Evolutionary conservation across 192 early-diverging fungal genomes (phyloP).

Genomic region (Coemansia asiatica): DNA sequence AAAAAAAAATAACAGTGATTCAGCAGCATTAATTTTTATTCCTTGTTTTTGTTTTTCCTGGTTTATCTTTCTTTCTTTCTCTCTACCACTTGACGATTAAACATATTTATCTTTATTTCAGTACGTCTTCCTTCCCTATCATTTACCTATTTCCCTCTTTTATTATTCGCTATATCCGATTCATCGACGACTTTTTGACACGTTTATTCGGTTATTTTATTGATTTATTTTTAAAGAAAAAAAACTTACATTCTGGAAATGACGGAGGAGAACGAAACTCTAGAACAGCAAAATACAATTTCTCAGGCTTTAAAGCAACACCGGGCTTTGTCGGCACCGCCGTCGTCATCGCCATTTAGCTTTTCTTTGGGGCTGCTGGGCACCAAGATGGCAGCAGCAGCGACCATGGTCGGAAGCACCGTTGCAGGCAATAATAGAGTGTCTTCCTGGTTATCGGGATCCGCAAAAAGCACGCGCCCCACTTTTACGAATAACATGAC

Average conservation of each 20-base stretch:
- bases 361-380: not conserved
- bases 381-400: not conserved
- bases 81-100: not conserved
- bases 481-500: not conserved
- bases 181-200: too few relatives aligned
- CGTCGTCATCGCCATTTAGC: not conserved
- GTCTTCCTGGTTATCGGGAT: not conserved
- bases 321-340: not conserved
- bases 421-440: not conserved
- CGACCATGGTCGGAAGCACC: not conserved
- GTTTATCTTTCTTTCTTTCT: not conserved
- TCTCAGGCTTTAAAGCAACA: not conserved
- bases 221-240: too few relatives aligned
- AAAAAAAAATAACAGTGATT: not conserved
- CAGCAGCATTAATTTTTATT: not conserved
- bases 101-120: too few relatives aligned
- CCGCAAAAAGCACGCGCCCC: not conserved
- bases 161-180: too few relatives aligned
- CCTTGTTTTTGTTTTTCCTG: conserved; percentile 1
- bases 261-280: not conserved
- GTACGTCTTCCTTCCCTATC: too few relatives aligned
- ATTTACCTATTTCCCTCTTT: too few relatives aligned
- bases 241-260: not conserved
- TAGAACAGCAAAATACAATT: not conserved
- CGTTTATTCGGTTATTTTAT: too few relatives aligned